Percentiles rank a stretch among this genome's conserved stretches.
Conservation (phyloP, 352 stramenopile species). For the Pythium insidiosum region DNA sequence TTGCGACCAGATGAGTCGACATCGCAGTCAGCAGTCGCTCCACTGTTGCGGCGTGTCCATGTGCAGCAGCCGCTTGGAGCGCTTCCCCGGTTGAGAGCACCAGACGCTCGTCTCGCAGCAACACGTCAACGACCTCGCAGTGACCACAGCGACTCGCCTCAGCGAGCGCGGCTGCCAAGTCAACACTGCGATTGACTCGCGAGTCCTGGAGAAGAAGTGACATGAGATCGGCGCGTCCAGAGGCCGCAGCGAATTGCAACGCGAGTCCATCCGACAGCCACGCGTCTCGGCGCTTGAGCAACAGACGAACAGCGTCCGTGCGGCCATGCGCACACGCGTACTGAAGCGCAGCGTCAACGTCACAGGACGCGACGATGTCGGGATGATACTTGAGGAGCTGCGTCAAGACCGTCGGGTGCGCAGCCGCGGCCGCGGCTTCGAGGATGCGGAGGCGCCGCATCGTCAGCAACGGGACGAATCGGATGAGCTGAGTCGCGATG, state of each 20-base stretch:
- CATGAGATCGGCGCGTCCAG: constrained; percentile 4
- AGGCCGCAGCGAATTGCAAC: constrained; percentile 13
- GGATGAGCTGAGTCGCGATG: not conserved
- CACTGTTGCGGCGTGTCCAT: constrained; percentile 5
- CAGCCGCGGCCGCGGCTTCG: not conserved
- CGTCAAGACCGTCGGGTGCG: constrained; percentile 1
- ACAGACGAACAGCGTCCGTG: not conserved
- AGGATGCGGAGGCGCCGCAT: not conserved
- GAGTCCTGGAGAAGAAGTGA: constrained; percentile 6
- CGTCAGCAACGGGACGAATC: not conserved
- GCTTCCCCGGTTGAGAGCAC: constrained; percentile 3
- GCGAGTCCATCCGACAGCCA: constrained; percentile 4
- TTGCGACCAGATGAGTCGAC: not conserved
- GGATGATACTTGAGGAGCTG: constrained; percentile 4
- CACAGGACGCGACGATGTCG: not conserved
- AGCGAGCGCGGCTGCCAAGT: constrained; percentile 9
- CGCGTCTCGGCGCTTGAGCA: not conserved
- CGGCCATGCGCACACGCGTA: constrained; percentile 17
- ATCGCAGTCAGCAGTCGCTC: constrained; percentile 1
- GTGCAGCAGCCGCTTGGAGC: constrained; percentile 7
- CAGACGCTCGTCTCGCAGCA: constrained; percentile 6
- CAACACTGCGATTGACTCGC: constrained; percentile 1
- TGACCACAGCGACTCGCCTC: constrained; percentile 13
- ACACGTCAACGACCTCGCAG: not conserved
- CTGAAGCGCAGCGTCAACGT: constrained; percentile 14